phyloP scores from a whole-genome alignment of 2,329 filamentous ascomycete genomes.

The Madurella fahalii region DNA sequence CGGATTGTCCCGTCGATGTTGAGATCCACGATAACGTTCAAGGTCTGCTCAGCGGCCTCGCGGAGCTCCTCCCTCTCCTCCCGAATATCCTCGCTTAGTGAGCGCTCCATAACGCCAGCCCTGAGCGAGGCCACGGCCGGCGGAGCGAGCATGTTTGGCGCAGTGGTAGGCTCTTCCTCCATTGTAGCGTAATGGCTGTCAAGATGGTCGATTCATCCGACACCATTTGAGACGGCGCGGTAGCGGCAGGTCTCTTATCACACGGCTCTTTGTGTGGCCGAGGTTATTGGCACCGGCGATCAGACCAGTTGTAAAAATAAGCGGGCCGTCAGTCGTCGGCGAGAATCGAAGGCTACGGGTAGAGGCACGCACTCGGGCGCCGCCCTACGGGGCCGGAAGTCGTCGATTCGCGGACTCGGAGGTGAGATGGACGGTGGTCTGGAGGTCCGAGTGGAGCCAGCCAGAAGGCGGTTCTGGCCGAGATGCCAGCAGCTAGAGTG shows the following conservation, averaged over 20 bases:
- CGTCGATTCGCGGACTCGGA: background rate
- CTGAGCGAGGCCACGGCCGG: conserved; percentile 52
- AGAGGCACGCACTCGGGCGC: background rate
- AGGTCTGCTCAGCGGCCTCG: conserved; percentile 90
- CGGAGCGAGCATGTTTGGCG: conserved; percentile 44
- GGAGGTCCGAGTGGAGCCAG: conserved; percentile 19
- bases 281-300: background rate
- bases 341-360: conserved; percentile 17
- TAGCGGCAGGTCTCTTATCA: conserved; percentile 6
- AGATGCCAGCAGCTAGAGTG: conserved; percentile 45
- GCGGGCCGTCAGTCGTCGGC: background rate
- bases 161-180: conserved; percentile 33
- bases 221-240: conserved; percentile 31
- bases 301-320: background rate
- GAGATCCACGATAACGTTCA: conserved; percentile 94
- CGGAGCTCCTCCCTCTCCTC: conserved; percentile 91
- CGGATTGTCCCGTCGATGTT: conserved; percentile 85
- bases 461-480: conserved; percentile 36
- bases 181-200: conserved; percentile 36
- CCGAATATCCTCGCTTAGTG: conserved; percentile 83
- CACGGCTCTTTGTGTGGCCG: conserved; percentile 3
- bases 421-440: background rate
- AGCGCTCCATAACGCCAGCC: conserved; percentile 55
- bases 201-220: conserved; percentile 28
- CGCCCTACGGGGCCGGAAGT: background rate